Evolutionary conservation across 2,329 filamentous ascomycete genomes (phyloP).

Genomic region (Pseudocercospora musae): DNA sequence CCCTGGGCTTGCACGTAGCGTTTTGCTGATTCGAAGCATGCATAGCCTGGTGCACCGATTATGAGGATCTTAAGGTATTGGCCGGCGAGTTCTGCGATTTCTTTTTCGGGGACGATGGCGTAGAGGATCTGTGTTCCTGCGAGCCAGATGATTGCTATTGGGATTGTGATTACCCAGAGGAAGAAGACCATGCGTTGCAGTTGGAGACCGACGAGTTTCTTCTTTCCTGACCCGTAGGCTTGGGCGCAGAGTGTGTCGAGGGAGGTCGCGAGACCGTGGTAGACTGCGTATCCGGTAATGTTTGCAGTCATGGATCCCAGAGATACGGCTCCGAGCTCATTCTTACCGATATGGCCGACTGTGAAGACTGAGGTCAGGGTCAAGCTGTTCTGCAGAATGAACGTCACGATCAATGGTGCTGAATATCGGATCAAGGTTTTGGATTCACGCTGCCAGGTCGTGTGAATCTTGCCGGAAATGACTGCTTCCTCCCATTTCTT

Average conservation of each 20-base stretch:
- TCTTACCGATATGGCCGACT: conserved; percentile 49
- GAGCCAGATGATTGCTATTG: conserved; percentile 69
- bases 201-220: conserved; percentile 80
- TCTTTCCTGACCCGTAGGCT: conserved; percentile 87
- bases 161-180: conserved; percentile 67
- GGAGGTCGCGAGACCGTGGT: conserved; percentile 72
- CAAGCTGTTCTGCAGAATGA: conserved; percentile 48
- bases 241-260: conserved; percentile 91
- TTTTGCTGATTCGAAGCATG: conserved; percentile 74
- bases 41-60: conserved; percentile 70
- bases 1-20: conserved; percentile 87
- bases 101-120: conserved; percentile 65
- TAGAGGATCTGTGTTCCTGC: conserved; percentile 62
- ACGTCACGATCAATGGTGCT: conserved; percentile 46
- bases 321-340: conserved; percentile 48
- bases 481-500: conserved; percentile 85
- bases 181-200: conserved; percentile 79
- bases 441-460: conserved; percentile 85
- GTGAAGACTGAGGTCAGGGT: conserved; percentile 49
- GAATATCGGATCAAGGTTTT: conserved; percentile 64
- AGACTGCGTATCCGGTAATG: conserved; percentile 49
- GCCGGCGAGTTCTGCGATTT: conserved; percentile 69
- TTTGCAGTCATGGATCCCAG: conserved; percentile 49
- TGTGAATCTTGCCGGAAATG: conserved; percentile 73
- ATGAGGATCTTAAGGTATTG: conserved; percentile 69